Evolutionary conservation across 2,329 filamentous ascomycete genomes (phyloP).

Genomic region (Aspergillus calidoustus): DNA sequence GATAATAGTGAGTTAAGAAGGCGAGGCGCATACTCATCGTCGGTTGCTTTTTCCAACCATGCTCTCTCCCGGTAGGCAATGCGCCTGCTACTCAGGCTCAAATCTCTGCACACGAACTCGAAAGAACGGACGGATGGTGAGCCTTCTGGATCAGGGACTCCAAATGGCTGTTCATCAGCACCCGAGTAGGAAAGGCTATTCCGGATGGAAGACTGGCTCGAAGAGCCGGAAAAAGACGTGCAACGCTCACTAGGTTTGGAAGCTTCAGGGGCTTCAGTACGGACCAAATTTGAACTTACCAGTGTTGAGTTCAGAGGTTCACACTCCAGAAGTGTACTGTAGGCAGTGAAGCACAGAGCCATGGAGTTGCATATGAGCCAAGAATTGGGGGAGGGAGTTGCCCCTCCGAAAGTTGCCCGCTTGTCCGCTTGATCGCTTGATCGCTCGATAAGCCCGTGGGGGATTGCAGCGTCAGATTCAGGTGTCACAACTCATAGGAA

Average conservation of each 20-base stretch:
- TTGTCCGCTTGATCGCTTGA: background rate
- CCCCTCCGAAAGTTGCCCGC: slow-evolving; percentile 6
- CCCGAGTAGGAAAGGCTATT: background rate
- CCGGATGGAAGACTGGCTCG: background rate
- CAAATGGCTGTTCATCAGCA: background rate
- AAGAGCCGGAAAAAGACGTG: background rate
- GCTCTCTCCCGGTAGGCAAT: background rate
- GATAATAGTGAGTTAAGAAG: background rate
- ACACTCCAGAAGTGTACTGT: background rate
- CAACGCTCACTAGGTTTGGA: background rate
- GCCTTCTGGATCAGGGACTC: background rate
- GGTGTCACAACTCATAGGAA: background rate
- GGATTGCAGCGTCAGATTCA: slow-evolving; percentile 1
- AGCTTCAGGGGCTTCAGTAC: background rate
- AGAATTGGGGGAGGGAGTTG: slow-evolving; percentile 3
- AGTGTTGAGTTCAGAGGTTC: background rate
- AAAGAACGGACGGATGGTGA: background rate
- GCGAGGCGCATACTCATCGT: background rate
- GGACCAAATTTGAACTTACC: background rate
- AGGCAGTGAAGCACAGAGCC: background rate
- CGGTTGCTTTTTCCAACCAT: background rate
- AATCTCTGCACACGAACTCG: background rate
- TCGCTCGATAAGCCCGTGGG: slow-evolving; percentile 15
- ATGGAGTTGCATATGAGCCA: slow-evolving; percentile 12
- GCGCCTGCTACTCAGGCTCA: background rate